phyloP scores from a whole-genome alignment of 176 grass and related monocot species.

The Musa acuminata region DNA sequence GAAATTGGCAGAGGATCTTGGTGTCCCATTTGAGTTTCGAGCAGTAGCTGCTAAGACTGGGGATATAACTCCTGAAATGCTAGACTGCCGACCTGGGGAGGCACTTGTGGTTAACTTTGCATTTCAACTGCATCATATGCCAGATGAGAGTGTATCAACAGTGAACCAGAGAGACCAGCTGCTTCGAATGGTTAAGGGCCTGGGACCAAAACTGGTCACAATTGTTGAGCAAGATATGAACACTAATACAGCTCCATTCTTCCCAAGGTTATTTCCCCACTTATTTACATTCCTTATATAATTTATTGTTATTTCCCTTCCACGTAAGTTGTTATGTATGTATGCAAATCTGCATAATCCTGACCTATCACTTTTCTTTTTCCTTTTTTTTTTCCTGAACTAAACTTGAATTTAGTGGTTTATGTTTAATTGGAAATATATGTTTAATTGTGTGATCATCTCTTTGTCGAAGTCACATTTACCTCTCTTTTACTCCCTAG shows the following conservation, averaged over 20 bases:
- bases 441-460: neutral
- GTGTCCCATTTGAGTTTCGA: slow-evolving; percentile 69
- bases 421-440: neutral
- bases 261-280: slow-evolving; percentile 49
- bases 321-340: neutral
- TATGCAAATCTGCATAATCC: neutral
- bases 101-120: slow-evolving; percentile 88
- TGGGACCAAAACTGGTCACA: slow-evolving; percentile 78
- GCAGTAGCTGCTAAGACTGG: slow-evolving; percentile 64
- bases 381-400: neutral
- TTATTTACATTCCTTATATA: neutral
- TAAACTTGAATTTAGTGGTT: neutral
- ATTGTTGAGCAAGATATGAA: slow-evolving; percentile 94
- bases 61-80: slow-evolving; percentile 79
- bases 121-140: slow-evolving; percentile 95
- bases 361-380: neutral
- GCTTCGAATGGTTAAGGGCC: slow-evolving; percentile 89
- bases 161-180: slow-evolving; percentile 84
- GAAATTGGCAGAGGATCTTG: slow-evolving; percentile 62
- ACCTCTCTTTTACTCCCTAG: too few relatives aligned
- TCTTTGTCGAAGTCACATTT: neutral
- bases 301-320: neutral
- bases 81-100: slow-evolving; percentile 66
- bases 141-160: slow-evolving; percentile 92
- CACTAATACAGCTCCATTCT: slow-evolving; percentile 92